Evolutionary conservation across 179 eudicot species (phyloP), one percentile per base, ranked within the genome.

Genomic region (Actinidia chinensis): DNA sequence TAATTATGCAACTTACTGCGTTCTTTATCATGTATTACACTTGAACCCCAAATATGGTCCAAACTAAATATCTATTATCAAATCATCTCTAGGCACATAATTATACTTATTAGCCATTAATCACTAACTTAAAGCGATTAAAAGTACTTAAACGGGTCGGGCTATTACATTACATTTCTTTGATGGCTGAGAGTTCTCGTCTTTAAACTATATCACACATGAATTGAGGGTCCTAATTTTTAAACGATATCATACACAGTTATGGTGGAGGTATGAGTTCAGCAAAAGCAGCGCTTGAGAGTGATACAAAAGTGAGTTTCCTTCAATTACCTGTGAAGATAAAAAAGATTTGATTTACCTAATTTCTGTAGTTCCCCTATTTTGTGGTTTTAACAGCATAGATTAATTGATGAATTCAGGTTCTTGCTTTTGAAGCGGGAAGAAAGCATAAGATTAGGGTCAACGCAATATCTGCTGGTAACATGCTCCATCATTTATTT

Each of bases 231-330:
- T 72, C 52, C 58, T 40, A 11, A 40, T 15, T 10, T 36, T 43
- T 59, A 52, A 18, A 82, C 66, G 71, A 54, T 54, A 56, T 15
- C 8, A 46, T 23, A 36, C 44, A 12, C 89, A 95, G 98, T 25
- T 95, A 95, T 80, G 99, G 99, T 59, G 99, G 99, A 76, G 99
- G 99, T 60, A 95, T 95, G 99, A 95, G 99, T 82, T 95, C 99
- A 65, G 98, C 99, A n/a, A 95, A 95, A 85, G 97, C 99, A 60
- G 99, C 95, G 12, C 82, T 95, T 59, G 99, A 95, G 89, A 93
- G 99, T 85, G 99, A 95, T 79, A 95, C 98, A 22, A 89, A 75
- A 89, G 99, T 93, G 79, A 84, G 87, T 71, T 66, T 63, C 51
- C 54, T 52, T 51, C 14, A 50, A 36, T 60, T 22, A 61, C 36